These are phyloP conservation scores for Cinchona pubescens DNA, from an alignment of 257 asterid genomes.

Conservation along the genomic window DNA sequence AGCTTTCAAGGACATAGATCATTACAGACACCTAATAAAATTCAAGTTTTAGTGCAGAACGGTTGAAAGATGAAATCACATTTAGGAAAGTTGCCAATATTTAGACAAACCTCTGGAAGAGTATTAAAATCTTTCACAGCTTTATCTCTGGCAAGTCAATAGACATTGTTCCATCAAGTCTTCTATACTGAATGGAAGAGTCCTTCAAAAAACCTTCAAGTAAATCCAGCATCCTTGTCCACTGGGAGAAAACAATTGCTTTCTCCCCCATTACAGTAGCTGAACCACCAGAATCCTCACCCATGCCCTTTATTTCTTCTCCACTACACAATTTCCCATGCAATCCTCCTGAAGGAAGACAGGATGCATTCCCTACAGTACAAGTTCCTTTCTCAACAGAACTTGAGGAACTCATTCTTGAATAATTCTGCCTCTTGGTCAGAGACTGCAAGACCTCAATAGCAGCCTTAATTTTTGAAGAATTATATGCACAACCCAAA, in stretches of 20 bases:
- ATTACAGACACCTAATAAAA: conserved; percentile 70
- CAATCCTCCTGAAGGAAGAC: conserved; percentile 17
- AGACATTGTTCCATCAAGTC: conserved; percentile 97
- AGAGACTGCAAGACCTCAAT: conserved; percentile 63
- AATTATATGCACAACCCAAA: conserved; percentile 46
- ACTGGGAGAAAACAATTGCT: conserved; percentile 95
- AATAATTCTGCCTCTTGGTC: conserved; percentile 36
- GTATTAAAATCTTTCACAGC: conserved; percentile 94
- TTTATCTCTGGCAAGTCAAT: conserved; percentile 80
- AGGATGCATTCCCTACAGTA: conserved; percentile 29
- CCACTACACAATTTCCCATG: conserved; percentile 10
- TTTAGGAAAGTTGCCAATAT: conserved; percentile 13
- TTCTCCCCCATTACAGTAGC: conserved; percentile 58
- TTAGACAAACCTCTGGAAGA: conserved; percentile 71
- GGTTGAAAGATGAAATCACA: conserved; percentile 5
- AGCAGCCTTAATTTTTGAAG: conserved; percentile 89
- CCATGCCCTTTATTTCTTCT: conserved; percentile 21
- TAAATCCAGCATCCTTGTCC: conserved; percentile 98
- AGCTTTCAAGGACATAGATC: conserved; percentile 96
- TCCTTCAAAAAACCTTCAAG: conserved; percentile 74
- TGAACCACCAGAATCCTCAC: conserved; percentile 20
- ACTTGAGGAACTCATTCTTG: conserved; percentile 28
- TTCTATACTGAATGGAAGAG: conserved; percentile 68
- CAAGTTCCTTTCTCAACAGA: conserved; percentile 23
- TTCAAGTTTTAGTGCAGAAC: conserved; percentile 10